Base-by-base conservation (phyloP, 1,284 basidiomycete species). In the Exobasidium cylindrosporum region DNA sequence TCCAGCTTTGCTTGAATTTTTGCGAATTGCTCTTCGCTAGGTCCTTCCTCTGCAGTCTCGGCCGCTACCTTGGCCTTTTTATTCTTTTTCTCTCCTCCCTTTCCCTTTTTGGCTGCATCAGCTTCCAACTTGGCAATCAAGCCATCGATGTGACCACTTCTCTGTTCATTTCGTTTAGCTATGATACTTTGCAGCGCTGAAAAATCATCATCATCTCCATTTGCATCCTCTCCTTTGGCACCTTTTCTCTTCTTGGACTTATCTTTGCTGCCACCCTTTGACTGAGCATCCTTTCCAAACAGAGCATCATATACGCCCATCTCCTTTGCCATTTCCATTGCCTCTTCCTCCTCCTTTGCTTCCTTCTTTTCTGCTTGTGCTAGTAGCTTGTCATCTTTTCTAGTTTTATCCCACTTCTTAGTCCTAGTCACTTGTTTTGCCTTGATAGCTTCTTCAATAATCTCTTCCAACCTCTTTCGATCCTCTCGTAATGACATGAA, bases 261-360 rank as follows among this genome's bases (percentile, higher is more conserved):
- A 14, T 49, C 61, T 47, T 63, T 60, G 14, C 58, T 63, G 24
- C 47, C 57, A 35, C 57, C 49, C 44, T 65, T 61, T 23, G 52
- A 49, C 21, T 45, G 31, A 28, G 31, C 17, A 23, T 55, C 40
- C 21, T 58, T 55, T 17, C 77, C 77, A 28, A 74, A 80, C 1
- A 80, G 58, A 28, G 76, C 68, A 47, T 80, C 78, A 69, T 72
- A 79, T 1, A 80, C 76, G 50, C 78, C 77, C 10, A 80, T 64
- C 64, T 76, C 72, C 26, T 67, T 67, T 3, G 75, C 75, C 10
- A 74, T 64, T 46, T 69, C 69, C 45, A 75, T 73, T 1, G 74
- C 74, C 30, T 70, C 50, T 24, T 58, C 64, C 26, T 63, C 58
- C 28, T 63, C 66, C 44, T 58, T 64, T 13, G 62, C 57, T 55